Conservation (phyloP, 345 rosid genomes). For the Dimocarpus longan region DNA sequence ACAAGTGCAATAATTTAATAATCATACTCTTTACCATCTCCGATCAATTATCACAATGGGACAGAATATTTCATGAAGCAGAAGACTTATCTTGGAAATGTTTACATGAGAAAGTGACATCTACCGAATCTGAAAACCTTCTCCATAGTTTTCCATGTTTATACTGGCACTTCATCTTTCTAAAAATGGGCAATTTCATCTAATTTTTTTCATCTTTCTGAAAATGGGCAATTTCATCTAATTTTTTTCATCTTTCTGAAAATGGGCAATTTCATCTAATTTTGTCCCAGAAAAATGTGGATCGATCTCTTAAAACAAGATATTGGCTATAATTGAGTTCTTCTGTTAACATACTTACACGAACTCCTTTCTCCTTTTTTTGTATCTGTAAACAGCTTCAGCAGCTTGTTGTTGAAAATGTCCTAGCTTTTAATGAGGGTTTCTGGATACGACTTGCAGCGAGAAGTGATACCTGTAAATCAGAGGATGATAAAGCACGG, state of each 20-base stretch:
- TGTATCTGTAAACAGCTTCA: constrained; percentile 59
- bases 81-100: neutral
- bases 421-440: constrained; percentile 81
- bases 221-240: neutral
- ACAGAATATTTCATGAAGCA: neutral
- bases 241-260: too few relatives aligned
- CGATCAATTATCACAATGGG: neutral
- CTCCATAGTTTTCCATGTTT: neutral
- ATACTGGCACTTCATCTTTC: constrained; percentile 6
- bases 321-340: neutral
- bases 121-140: neutral
- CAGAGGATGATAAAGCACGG: constrained; percentile 92
- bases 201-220: too few relatives aligned
- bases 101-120: neutral
- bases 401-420: constrained; percentile 77
- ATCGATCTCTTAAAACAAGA: neutral
- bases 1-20: neutral
- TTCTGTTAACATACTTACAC: constrained; percentile 5
- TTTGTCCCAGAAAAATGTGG: constrained; percentile 1
- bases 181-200: neutral
- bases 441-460: constrained; percentile 93
- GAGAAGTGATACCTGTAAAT: constrained; percentile 81
- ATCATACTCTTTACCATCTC: neutral
- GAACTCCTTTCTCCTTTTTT: constrained; percentile 14
- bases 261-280: neutral